These are phyloP conservation scores for Phytophthora tubulina DNA, from an alignment of 352 stramenopile genomes.

Conservation along the genomic window DNA sequence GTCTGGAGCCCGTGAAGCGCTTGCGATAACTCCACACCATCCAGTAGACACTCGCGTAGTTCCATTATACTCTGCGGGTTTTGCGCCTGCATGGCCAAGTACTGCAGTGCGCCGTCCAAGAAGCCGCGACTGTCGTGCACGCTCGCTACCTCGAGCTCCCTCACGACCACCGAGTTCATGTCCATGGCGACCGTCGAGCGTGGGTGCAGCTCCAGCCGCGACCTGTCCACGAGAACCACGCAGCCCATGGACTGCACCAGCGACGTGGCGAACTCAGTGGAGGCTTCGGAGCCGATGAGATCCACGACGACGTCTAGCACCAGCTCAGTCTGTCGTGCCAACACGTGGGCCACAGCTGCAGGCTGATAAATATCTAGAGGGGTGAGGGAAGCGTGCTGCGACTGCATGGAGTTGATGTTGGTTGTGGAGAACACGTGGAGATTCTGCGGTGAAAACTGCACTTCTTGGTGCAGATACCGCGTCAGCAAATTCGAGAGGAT, in stretches of 20 bases:
- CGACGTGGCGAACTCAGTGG: slow-evolving; percentile 50
- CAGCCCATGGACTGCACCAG: slow-evolving; percentile 61
- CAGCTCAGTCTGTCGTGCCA: slow-evolving; percentile 38
- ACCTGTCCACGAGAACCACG: slow-evolving; percentile 50
- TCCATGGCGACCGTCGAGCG: slow-evolving; percentile 53
- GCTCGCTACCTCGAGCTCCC: slow-evolving; percentile 60
- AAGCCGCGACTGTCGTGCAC: slow-evolving; percentile 48
- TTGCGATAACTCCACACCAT: slow-evolving; percentile 27
- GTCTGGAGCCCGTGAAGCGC: slow-evolving; percentile 41
- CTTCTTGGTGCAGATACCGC: slow-evolving; percentile 40
- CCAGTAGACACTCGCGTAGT: slow-evolving; percentile 36
- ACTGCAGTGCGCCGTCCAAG: slow-evolving; percentile 54
- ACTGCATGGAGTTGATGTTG: slow-evolving; percentile 21
- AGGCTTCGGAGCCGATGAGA: slow-evolving; percentile 56
- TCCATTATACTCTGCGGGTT: slow-evolving; percentile 23
- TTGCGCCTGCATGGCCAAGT: slow-evolving; percentile 41
- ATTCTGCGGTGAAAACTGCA: slow-evolving; percentile 30
- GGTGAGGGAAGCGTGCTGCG: slow-evolving; percentile 41
- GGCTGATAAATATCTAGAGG: slow-evolving; percentile 49
- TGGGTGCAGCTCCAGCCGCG: slow-evolving; percentile 42
- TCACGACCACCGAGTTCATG: slow-evolving; percentile 79
- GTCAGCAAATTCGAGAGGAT: slow-evolving; percentile 46
- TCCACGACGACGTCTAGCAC: slow-evolving; percentile 61
- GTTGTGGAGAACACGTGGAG: slow-evolving; percentile 45
- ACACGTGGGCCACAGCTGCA: slow-evolving; percentile 25